Evolutionary conservation across 345 rosid genomes (phyloP).

Genomic region (Mercurialis annua): DNA sequence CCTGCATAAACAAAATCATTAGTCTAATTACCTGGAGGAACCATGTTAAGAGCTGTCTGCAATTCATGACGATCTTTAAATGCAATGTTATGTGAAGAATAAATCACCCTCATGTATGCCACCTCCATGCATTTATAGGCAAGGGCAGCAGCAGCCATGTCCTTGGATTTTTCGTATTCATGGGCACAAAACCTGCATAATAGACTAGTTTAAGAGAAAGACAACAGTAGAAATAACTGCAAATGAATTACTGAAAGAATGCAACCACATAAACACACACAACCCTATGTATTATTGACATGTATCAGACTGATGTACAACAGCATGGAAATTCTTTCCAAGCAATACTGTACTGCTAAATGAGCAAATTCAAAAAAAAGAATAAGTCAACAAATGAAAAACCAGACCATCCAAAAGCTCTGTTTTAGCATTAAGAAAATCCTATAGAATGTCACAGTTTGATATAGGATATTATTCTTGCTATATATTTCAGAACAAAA

Average conservation of each 20-base stretch:
- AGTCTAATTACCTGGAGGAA: constrained; percentile 68
- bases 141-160: constrained; percentile 92
- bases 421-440: neutral
- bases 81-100: constrained; percentile 55
- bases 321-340: neutral
- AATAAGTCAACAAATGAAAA: neutral
- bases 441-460: neutral
- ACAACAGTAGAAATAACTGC: neutral
- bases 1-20: neutral
- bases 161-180: constrained; percentile 83
- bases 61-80: constrained; percentile 67
- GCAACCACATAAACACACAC: neutral
- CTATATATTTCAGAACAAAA: neutral
- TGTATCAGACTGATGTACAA: neutral
- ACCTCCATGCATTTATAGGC: constrained; percentile 98
- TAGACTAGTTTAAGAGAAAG: neutral
- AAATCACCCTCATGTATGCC: constrained; percentile 85
- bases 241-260: neutral
- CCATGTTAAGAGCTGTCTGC: constrained; percentile 59
- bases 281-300: neutral
- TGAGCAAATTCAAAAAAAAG: neutral
- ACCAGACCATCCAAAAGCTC: neutral
- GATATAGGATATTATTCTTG: neutral
- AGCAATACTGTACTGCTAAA: neutral
- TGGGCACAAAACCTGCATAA: constrained; percentile 80